Evolutionary conservation across 2,329 filamentous ascomycete genomes (phyloP).

Genomic region (Xylariomycetidae sp.): DNA sequence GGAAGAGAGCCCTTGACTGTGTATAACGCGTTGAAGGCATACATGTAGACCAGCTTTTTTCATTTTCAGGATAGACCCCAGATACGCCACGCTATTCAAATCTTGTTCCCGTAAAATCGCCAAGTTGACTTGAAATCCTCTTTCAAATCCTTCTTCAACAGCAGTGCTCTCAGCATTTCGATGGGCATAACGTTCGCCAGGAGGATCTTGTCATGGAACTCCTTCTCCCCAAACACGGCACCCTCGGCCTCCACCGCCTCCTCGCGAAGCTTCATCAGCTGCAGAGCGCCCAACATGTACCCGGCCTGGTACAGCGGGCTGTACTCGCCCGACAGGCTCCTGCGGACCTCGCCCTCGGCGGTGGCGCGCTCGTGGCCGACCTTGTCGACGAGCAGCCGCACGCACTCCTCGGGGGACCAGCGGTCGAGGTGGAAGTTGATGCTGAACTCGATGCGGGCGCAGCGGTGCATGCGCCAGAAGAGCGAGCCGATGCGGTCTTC

Average conservation of each 20-base stretch:
- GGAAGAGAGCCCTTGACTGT: no score
- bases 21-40: no score
- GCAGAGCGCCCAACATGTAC: slow-evolving; percentile 54
- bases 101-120: slow-evolving; percentile 41
- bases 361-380: slow-evolving; percentile 54
- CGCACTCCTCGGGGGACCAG: slow-evolving; percentile 46
- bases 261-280: slow-evolving; percentile 43
- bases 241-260: slow-evolving; percentile 35
- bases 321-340: slow-evolving; percentile 49
- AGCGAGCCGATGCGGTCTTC: slow-evolving; percentile 51
- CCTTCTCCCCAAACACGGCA: slow-evolving; percentile 39
- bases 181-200: slow-evolving; percentile 47
- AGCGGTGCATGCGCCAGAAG: slow-evolving; percentile 59
- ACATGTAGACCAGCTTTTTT: no score
- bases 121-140: slow-evolving; percentile 40
- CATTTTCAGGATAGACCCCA: no score
- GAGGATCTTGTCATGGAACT: slow-evolving; percentile 50
- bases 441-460: slow-evolving; percentile 52
- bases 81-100: no score
- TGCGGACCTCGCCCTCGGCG: slow-evolving; percentile 53
- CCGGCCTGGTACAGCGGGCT: slow-evolving; percentile 53
- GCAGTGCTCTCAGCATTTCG: slow-evolving; percentile 44
- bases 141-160: slow-evolving; percentile 35
- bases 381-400: slow-evolving; percentile 49
- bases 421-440: slow-evolving; percentile 51